A percentile compares a stretch with the other conserved stretches of the same genome.
phyloP scores from a whole-genome alignment of 2,329 filamentous ascomycete species.

The Esteya vermicola region DNA sequence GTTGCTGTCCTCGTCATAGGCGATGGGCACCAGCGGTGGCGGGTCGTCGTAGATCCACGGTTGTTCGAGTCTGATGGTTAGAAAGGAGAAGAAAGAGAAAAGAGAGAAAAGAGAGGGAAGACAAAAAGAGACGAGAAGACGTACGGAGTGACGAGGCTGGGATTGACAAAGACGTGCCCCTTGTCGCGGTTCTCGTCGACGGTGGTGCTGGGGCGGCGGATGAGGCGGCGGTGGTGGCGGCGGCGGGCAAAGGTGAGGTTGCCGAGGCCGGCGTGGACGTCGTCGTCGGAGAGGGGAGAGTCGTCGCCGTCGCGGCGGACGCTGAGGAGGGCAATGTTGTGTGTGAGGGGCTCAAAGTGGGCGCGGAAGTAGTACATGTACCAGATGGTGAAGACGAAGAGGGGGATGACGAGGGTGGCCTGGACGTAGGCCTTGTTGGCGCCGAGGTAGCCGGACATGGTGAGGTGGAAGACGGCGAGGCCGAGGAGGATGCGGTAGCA shows the following conservation, averaged over 20 bases:
- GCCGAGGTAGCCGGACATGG: constrained; percentile 77
- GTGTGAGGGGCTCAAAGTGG: constrained; percentile 77
- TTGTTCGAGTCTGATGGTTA: constrained; percentile 41
- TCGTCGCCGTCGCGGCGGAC: constrained; percentile 52
- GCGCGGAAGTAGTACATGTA: constrained; percentile 70
- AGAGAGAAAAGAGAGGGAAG: constrained; percentile 26
- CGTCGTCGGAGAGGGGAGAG: constrained; percentile 25
- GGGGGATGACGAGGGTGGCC: constrained; percentile 58
- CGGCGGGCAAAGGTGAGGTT: constrained; percentile 17
- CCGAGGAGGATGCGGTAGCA: constrained; percentile 83
- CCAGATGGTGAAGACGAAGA: constrained; percentile 73
- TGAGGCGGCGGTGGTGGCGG: constrained; percentile 25
- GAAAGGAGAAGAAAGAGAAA: constrained; percentile 20
- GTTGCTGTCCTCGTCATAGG: constrained; percentile 7
- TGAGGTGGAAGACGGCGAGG: constrained; percentile 75
- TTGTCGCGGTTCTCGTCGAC: constrained; percentile 60
- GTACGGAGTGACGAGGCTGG: constrained; percentile 54
- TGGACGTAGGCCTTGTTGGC: constrained; percentile 58
- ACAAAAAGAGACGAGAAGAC: constrained; percentile 16
- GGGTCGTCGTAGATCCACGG: constrained; percentile 54
- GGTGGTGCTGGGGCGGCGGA: constrained; percentile 50
- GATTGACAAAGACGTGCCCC: constrained; percentile 60
- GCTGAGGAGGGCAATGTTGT: constrained; percentile 81
- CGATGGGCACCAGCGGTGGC: constrained; percentile 21
- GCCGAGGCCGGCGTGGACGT: constrained; percentile 20